Base-by-base conservation (phyloP, 2,329 filamentous ascomycete species). In the Chaetomium globosum region DNA sequence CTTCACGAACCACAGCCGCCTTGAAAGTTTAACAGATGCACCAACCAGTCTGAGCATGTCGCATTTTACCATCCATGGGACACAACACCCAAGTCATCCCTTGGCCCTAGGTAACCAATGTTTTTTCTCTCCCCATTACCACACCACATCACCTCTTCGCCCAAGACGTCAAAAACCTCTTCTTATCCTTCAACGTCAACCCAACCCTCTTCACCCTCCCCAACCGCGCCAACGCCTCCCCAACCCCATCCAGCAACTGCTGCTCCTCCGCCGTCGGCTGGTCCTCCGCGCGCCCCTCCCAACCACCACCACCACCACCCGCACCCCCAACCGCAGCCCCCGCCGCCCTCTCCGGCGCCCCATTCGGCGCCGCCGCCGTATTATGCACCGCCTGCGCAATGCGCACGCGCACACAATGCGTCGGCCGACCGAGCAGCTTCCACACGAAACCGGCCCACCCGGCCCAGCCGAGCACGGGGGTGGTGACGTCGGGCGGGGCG, bases 161-260 rank as follows among this genome's bases (percentile, higher is more conserved):
- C 77, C 83, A 94, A 33, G 88, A 87, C 62, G 88, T 83, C 31
- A 96, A 83, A 77, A 99, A 99, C 6, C 87, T 86, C 28, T 83
- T 80, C 81, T 99, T 99, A 67, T 98, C 92, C 72, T 84, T 81
- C 63, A 96, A 82, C 0, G 92, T 93, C 70, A 99, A 76, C 0
- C 91, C 93, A 1, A 99, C 92, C 63, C 94, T 85, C 81, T 96
- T 96, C 48, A 95, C 93, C 67, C 95, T 82, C 1, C 93, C 92
- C 61, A 99, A 77, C 61, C 94, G 81, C n/a, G 95, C 93, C 63
- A 99, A 80, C 12, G 93, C 88, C 71, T 98, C 95, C 1, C 87
- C 92, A 19, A 99, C 86, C 43, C 85, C 85, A 73, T 97, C 91
- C 52, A 98, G 79, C 13, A 94, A 80, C 48, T 82, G 83, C 74